Evolutionary conservation across 2,329 filamentous ascomycete genomes (phyloP), one percentile per base, ranked within the genome.

Genomic region (Neofusicoccum parvum): DNA sequence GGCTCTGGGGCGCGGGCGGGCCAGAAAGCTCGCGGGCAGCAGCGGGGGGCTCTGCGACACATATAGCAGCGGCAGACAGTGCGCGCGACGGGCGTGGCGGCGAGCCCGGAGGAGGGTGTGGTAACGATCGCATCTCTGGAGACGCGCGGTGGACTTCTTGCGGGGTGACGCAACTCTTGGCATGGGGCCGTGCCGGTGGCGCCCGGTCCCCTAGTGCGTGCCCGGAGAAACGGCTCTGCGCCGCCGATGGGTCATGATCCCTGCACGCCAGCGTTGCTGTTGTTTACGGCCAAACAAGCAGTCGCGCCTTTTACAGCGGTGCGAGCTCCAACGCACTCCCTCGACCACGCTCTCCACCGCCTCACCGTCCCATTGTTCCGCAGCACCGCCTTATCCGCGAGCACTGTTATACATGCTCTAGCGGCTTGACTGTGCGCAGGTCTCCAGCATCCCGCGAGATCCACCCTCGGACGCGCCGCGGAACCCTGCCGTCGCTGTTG

Each of bases 371-470:
- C 76, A 77, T 78, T 74, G 77, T 75, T 76, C 76, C 67, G 74
- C 67, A 71, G 72, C 72, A 72, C 72, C 64, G 62, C 73, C 72
- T 77, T 78, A 48, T 64, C 39, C 77, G 75, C 43, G 32, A 75
- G 77, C 70, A 76, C 72, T 70, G 67, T 77, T 77, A 76, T 74
- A 68, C 68, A 72, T 70, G 67, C 74, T 72, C 72, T 73, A 74
- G 70, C 70, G 53, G 53, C 20, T 71, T 74, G 53, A 58, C 53
- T 58, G 53, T 58, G 53, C 53, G 53, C 39, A 17, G 20, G 23
- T 15, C 53, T 34, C 39, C 53, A 58, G 53, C 53, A 72, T 70
- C 69, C 71, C 70, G 67, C 72, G 63, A 71, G 36, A 70, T 68
- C 69, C 39, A 34, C 65, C 66, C 69, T 39, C 36, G 23, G 59